Evolutionary conservation across 2,329 filamentous ascomycete species (phyloP), one percentile per base, ranked within the genome.

Genomic region (Xylariaceae sp.): DNA sequence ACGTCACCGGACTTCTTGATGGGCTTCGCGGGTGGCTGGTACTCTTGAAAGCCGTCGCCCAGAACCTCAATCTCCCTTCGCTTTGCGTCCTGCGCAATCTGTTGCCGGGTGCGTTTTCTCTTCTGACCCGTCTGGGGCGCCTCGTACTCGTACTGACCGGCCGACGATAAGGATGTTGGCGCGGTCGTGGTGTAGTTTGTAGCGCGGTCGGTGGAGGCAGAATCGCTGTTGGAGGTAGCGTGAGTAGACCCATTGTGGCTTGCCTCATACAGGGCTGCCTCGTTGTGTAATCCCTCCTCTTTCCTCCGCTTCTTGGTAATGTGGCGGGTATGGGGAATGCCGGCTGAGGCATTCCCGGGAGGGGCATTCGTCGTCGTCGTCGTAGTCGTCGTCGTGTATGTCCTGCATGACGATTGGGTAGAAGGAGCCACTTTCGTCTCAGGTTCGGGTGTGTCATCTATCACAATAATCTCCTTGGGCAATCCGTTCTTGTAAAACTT

Each of bases 1-100:
- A 90, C 84, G 44, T 90, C 85, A 53, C 83, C 80, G 14, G 89
- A 86, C 69, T 98, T 97, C 68, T 92, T 88, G 3, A 87, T 83
- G 3, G 90, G 90, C 49, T 87, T 84, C 1, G 87, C 81, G 5
- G 90, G 92, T 30, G 92, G 89, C 35, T 88, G 76, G 59, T 97
- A 97, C 49, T 78, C 84, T 49, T 80, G 72, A 56, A 82, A 86
- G 14, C 83, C 78, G 59, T 89, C 83, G 16, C 78, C 76, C 27
- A 80, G 71, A 16, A 72, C 72, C 54, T 88, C 84, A 31, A 84
- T 67, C 55, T 92, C 85, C 53, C 83, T 76, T 50, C 83, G 74
- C 60, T 88, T 90, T 38, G 85, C 82, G 60, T 94, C 86, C 58
- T 88, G 86, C 55, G 86, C 84, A 40, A 82, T 74, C 50, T 89